Conservation (phyloP, 495 filamentous ascomycete genomes). For the Amphirosellinia nigrospora region DNA sequence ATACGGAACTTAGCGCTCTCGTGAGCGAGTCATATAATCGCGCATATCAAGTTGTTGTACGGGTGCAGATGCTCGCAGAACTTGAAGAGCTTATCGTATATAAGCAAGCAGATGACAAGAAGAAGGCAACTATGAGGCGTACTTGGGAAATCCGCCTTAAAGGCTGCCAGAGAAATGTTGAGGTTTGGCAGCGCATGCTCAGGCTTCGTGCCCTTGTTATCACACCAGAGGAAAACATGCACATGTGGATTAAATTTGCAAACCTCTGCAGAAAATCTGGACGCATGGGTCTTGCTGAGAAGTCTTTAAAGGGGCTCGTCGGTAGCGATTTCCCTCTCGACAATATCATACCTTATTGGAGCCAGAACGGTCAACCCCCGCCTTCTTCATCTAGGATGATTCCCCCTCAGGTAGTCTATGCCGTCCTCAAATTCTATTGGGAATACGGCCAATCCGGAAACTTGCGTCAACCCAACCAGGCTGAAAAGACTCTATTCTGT, state of each 20-base stretch:
- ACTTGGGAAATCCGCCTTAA: slow-evolving; percentile 96
- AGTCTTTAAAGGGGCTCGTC: slow-evolving; percentile 79
- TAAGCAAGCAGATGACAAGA: slow-evolving; percentile 88
- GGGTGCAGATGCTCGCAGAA: slow-evolving; percentile 98
- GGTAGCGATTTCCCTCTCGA: slow-evolving; percentile 69
- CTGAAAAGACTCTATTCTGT: slow-evolving; percentile 72
- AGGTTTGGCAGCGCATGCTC: slow-evolving; percentile 98
- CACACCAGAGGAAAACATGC: slow-evolving; percentile 86
- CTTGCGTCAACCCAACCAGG: slow-evolving; percentile 45
- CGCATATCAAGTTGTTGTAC: slow-evolving; percentile 93
- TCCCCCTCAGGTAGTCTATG: slow-evolving; percentile 84
- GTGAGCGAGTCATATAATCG: slow-evolving; percentile 96
- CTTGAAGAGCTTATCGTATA: slow-evolving; percentile 97
- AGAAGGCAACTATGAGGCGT: slow-evolving; percentile 84
- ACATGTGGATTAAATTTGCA: slow-evolving; percentile 99
- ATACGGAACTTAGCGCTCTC: slow-evolving; percentile 91
- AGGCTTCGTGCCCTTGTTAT: slow-evolving; percentile 94
- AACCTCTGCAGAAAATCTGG: slow-evolving; percentile 96
- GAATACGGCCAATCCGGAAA: slow-evolving; percentile 65
- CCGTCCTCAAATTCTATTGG: slow-evolving; percentile 95
- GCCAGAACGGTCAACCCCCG: slow-evolving; percentile 51
- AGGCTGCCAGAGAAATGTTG: slow-evolving; percentile 94
- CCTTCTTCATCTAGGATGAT: slow-evolving; percentile 51
- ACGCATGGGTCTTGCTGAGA: slow-evolving; percentile 93
- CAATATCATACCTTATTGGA: slow-evolving; percentile 60